Conservation (phyloP, 1,139 yeast species). For the Keqinozyma sinolaborantium region DNA sequence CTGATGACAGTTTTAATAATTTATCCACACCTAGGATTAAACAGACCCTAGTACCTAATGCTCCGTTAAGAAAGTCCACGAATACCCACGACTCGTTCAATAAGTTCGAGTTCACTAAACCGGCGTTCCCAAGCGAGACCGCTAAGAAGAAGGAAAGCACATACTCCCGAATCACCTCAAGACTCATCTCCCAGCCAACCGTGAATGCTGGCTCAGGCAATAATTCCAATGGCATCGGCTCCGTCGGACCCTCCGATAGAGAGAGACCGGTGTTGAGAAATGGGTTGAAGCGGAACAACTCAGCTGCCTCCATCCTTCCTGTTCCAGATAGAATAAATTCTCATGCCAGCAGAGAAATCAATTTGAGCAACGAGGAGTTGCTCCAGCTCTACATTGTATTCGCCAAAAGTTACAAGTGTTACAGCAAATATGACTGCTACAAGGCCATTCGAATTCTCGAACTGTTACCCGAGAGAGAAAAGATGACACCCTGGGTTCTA, state of each 20-base stretch:
- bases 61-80: conserved; percentile 48
- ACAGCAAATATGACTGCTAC: conserved; percentile 71
- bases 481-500: conserved; percentile 82
- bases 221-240: conserved; percentile 3
- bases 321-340: conserved; percentile 1
- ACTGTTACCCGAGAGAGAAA: conserved; percentile 59
- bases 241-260: conserved; percentile 9
- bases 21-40: conserved; percentile 49
- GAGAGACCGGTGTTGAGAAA: conserved; percentile 12
- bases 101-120: conserved; percentile 34
- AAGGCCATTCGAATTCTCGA: conserved; percentile 73
- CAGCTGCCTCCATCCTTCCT: conserved; percentile 10
- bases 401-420: conserved; percentile 64
- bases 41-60: conserved; percentile 44
- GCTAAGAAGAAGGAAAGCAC: conserved; percentile 26
- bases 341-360: conserved; percentile 27
- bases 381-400: conserved; percentile 53
- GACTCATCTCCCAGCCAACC: conserved; percentile 48
- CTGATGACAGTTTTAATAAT: conserved; percentile 22
- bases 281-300: conserved; percentile 26
- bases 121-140: conserved; percentile 22
- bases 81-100: conserved; percentile 12
- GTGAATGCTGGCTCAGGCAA: neutral
- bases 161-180: conserved; percentile 49
- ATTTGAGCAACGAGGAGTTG: conserved; percentile 41